A percentile compares a stretch with the other conserved stretches of the same genome.
These are phyloP conservation scores for Myochromella boudieri DNA, from an alignment of 768 basidiomycete genomes.

Conservation along the genomic window DNA sequence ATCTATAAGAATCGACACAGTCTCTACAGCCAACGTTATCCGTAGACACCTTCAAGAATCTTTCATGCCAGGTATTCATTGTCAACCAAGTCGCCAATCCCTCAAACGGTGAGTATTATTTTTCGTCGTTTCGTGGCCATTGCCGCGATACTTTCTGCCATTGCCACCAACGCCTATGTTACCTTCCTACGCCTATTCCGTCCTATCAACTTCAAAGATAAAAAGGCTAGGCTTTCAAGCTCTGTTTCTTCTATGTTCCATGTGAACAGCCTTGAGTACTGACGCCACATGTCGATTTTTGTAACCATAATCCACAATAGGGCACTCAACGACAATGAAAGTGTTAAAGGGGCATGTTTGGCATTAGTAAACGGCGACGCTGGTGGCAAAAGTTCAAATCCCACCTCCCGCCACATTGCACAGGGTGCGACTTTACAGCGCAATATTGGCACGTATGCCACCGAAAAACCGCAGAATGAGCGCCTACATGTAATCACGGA, in stretches of 20 bases:
- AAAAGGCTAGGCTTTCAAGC: too few relatives aligned
- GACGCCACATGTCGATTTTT: conserved; percentile 11
- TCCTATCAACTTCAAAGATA: background rate
- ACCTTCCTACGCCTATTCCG: background rate
- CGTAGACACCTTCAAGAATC: too few relatives aligned
- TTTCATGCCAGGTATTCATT: too few relatives aligned
- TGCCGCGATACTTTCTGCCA: background rate
- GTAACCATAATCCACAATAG: background rate
- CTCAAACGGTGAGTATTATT: conserved; percentile 8
- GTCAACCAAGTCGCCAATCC: background rate
- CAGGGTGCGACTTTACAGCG: background rate
- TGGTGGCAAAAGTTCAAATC: background rate
- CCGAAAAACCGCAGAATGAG: background rate
- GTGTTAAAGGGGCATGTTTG: background rate
- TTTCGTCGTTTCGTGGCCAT: background rate
- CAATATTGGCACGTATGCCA: background rate
- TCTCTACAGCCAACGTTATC: too few relatives aligned
- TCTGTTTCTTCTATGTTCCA: background rate
- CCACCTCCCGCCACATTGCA: background rate
- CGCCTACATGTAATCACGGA: background rate
- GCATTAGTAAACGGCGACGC: too few relatives aligned
- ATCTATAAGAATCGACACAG: background rate
- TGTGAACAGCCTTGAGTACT: background rate
- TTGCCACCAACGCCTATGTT: background rate
- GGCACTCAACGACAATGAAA: background rate